phyloP scores from a whole-genome alignment of 169 alveolate species.

The Theileria luwenshuni region DNA sequence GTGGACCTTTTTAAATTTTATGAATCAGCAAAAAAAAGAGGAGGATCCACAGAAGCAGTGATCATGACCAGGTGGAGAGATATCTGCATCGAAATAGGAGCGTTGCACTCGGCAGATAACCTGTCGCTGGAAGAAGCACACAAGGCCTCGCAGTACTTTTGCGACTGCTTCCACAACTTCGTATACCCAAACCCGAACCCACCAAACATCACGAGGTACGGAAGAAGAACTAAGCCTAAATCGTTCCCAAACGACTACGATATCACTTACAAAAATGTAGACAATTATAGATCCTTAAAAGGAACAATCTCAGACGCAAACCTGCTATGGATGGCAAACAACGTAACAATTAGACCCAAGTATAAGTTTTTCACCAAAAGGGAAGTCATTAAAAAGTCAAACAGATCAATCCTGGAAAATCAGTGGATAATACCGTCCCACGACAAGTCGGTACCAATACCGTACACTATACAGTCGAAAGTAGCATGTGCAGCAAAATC shows the following conservation, averaged over 20 bases:
- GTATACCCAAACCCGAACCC: background rate
- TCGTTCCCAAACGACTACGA: background rate
- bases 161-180: conserved; percentile 20
- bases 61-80: conserved; percentile 28
- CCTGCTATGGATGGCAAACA: conserved; percentile 17
- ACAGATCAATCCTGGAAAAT: background rate
- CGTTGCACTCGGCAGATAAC: background rate
- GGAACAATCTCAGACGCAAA: background rate
- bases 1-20: conserved; percentile 14
- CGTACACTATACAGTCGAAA: conserved; percentile 8
- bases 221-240: background rate
- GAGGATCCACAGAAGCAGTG: conserved; percentile 20
- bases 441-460: background rate
- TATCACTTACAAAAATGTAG: too few relatives aligned
- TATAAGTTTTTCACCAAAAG: conserved; percentile 1
- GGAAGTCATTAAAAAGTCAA: background rate
- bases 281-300: too few relatives aligned
- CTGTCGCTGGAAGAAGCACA: conserved; percentile 31
- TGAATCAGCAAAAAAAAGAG: conserved; percentile 15
- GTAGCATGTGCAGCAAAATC: conserved; percentile 20
- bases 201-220: background rate
- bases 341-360: conserved; percentile 12
- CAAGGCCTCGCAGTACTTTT: conserved; percentile 33
- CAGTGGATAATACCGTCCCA: conserved; percentile 9
- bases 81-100: conserved; percentile 28